Evolutionary conservation across 108 stramenopile genomes (phyloP), one percentile per base, ranked within the genome.

Genomic region (Pseudonitzschia pungens): DNA sequence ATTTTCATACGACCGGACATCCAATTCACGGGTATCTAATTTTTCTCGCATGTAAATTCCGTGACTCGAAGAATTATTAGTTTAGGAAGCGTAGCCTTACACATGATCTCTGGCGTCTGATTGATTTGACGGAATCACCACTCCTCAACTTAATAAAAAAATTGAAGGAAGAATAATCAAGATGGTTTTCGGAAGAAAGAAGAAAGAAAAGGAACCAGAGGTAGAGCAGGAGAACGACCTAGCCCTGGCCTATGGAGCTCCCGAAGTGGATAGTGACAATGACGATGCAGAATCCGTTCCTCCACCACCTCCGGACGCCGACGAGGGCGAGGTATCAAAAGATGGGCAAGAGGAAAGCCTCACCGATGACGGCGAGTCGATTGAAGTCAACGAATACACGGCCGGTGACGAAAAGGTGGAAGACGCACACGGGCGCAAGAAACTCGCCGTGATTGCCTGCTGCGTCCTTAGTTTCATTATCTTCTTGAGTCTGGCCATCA

Each of bases 161-260:
- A 36, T 6, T 6, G 10, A n/a, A 51, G 10, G n/a, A 51, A n/a
- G n/a, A 51, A 51, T 51, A 4, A n/a, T n/a, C 7, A 51, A 51
- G 50, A 51, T 51, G 50, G 6, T 51, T 16, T 65, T 65, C 24
- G 64, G 64, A 16, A 41, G 36, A 18, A 65, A 65, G 64, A 65
- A 65, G 36, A 65, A 65, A 0, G 21, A 65, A 65, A 10, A 51
- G 9, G 20, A 51, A 9, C 3, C 16, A 3, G n/a, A n/a, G 16
- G 64, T 43, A 20, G 41, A 65, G 15, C 21, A 65, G 14, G 64
- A 65, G 40, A 3, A 42, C 18, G 40, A 41, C 24, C 36, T 44
- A 9, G 50, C 50, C 10, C 20, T 51, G n/a, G 18, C 64, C 64
- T 65, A 41, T 65, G 64, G 42, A 10, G 9, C n/a, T 20, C 33